Evolutionary conservation across 805 yeast species (phyloP), one percentile per base, ranked within the genome.

Genomic region (Danielia reshetovae): DNA sequence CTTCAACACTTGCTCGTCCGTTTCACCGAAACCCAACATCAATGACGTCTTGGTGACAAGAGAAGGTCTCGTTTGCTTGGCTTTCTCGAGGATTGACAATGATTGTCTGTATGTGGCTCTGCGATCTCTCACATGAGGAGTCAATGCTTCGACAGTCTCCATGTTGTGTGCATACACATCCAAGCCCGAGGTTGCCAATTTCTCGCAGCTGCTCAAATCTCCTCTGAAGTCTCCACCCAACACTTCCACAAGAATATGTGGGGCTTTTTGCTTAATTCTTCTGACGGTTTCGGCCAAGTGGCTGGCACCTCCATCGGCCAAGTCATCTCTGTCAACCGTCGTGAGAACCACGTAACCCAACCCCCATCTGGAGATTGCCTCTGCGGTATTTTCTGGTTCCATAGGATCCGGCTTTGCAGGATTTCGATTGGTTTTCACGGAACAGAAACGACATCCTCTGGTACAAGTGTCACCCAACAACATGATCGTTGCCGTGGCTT

Each of bases 321-420:
- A 70, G 60, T 93, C 98, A 59, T 93, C 99, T 63, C 98, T 76
- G 59, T 93, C 99, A 13, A 93, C 98, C 1, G 98, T 89, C 12
- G 99, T 93, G 44, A 93, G 69, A 14, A 93, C 99, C 7, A 93
- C 97, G 57, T 93, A 93, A 18, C 99, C 99, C 45, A 93, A 73
- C 0, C 97, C 97, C 98, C 98, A 93, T 62, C 96, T 79, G 27
- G 86, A 79, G 39, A 93, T 88, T 19, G 98, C 98, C 50, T 85
- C 96, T 0, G 97, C 97, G 0, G 98, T 94, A 52, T 93, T 87
- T 55, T 86, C 96, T 1, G 99, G 99, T 60, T 93, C 99, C 70
- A 74, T 79, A 14, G 97, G 96, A 64, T 93, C 99, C 6, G 95
- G 82, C 7, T 88, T 78, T 1, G 81, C 79, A 1, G 99, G 99